Evolutionary conservation across 83 land plant species (phyloP), one percentile per base, ranked within the genome.

Genomic region (Picea mariana): DNA sequence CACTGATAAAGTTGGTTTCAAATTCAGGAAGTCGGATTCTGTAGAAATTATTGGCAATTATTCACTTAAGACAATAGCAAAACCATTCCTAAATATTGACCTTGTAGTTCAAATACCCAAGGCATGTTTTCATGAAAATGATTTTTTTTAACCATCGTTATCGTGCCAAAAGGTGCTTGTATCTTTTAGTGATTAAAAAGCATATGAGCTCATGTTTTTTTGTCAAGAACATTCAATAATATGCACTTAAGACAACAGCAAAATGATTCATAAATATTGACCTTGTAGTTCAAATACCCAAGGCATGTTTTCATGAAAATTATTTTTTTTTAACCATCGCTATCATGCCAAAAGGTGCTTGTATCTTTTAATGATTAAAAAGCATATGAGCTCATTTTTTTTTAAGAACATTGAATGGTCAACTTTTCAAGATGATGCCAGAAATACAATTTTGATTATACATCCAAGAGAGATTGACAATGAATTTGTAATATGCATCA

Each of bases 341-440:
- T 97, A 97, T 78, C 99, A 95, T 90, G 99, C 91, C 15, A 97
- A 95, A 84, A 90, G 99, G 61, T 89, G 86, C 59, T 87, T 97
- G 13, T 97, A 95, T 81, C 87, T 97, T 1, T 85, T 86, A 21
- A 83, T 86, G n/a, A 87, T 97, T 38, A 86, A 86, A 80, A 91
- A 84, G 73, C 87, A 89, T 59, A 80, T 97, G 82, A 69, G 80
- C 1, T 67, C 81, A 11, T 87, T 86, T 75, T 38, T 62, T 4
- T 72, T 95, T 34, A 78, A 63, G 0, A 27, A 27, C 31, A 27
- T 27, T 27, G 86, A 91, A 79, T 97, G 98, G 98, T 83, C 92
- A 17, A 78, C 85, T 38, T 83, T 95, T 34, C 92, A 86, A 58
- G 86, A 92, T 60, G 99, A 97, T 89, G 98, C 96, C 21, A 88